These are phyloP conservation scores for Venturia oleaginea DNA, from an alignment of 2,329 filamentous ascomycete genomes.

Conservation along the genomic window DNA sequence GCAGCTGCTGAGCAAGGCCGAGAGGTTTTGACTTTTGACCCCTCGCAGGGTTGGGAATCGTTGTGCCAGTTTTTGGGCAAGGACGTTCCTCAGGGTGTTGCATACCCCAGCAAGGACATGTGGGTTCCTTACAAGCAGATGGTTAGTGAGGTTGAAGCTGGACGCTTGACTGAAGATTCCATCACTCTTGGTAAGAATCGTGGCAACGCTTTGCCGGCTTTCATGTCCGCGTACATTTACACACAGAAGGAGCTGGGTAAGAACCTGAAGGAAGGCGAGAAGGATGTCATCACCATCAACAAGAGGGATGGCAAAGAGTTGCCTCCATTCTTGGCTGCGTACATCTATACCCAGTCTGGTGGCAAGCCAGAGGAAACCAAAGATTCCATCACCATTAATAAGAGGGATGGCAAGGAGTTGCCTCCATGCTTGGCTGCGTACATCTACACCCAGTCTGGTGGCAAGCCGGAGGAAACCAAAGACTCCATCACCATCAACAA, in stretches of 20 bases:
- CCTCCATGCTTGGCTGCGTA: background rate
- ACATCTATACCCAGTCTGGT: background rate
- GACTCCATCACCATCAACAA: background rate
- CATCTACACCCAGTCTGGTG: background rate
- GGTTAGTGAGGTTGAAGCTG: background rate
- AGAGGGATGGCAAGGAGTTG: background rate
- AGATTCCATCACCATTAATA: background rate
- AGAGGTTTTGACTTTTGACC: conserved; percentile 44
- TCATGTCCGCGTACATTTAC: background rate
- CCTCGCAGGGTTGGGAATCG: conserved; percentile 46
- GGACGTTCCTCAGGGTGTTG: conserved; percentile 33
- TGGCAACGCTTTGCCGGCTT: background rate
- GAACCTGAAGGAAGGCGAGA: background rate
- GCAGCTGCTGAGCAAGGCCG: conserved; percentile 35
- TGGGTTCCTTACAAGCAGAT: conserved; percentile 6
- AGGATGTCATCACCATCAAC: background rate
- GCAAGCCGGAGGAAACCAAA: background rate
- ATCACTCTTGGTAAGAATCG: background rate
- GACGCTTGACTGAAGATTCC: background rate
- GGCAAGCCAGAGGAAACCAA: background rate
- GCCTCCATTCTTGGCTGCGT: background rate
- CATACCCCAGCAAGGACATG: conserved; percentile 11
- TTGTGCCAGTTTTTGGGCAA: conserved; percentile 47
- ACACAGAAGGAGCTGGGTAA: background rate
- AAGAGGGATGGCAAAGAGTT: background rate